phyloP scores from a whole-genome alignment of 768 basidiomycete species.

The Coprinopsis cinerea region DNA sequence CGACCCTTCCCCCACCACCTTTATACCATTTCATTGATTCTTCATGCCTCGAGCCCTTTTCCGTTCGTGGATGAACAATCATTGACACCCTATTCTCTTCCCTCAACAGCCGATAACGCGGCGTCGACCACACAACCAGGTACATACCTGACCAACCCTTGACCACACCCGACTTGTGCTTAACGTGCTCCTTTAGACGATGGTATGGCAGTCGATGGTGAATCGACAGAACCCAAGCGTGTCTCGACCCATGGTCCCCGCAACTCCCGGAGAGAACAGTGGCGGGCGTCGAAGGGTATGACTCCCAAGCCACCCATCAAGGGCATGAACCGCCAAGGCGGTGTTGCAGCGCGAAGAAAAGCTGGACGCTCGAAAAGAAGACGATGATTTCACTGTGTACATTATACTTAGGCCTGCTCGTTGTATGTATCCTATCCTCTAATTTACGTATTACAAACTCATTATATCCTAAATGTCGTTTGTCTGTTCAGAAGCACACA shows the following conservation, averaged over 20 bases:
- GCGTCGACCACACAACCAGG: constrained; percentile 17
- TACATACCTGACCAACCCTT: constrained; percentile 3
- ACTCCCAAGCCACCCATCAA: constrained; percentile 40
- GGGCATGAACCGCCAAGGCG: constrained; percentile 66
- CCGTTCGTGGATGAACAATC: constrained; percentile 29
- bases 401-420: neutral
- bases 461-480: neutral
- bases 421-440: constrained; percentile 3
- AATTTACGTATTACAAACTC: neutral
- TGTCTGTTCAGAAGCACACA: neutral
- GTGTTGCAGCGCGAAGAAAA: constrained; percentile 52
- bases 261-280: constrained; percentile 70
- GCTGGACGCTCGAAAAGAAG: constrained; percentile 68
- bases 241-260: constrained; percentile 84
- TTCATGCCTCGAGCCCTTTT: constrained; percentile 27
- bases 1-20: constrained; percentile 10
- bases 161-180: constrained; percentile 8
- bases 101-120: constrained; percentile 24
- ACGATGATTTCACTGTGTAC: constrained; percentile 27
- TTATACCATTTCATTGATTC: constrained; percentile 24
- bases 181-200: constrained; percentile 31
- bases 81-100: constrained; percentile 33
- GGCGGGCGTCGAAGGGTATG: constrained; percentile 79
- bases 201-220: constrained; percentile 50
- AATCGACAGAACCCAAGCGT: constrained; percentile 19